phyloP scores from a whole-genome alignment of 495 filamentous ascomycete genomes.

The Lasiosphaeris hirsuta region DNA sequence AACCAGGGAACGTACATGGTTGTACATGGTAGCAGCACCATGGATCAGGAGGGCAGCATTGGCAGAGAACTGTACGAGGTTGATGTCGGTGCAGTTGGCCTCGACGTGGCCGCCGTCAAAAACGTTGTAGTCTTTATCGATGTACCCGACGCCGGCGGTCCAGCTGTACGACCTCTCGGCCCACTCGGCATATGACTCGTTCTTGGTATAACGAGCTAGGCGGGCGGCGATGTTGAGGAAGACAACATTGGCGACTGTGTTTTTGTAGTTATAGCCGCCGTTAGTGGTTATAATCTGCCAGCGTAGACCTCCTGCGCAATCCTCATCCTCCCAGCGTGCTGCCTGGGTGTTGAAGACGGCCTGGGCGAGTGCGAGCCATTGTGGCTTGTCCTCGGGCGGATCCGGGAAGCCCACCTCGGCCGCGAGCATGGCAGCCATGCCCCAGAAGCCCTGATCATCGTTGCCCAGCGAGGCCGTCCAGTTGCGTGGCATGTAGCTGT shows the following conservation, averaged over 20 bases:
- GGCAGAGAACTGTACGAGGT: constrained; percentile 62
- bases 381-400: constrained; percentile 54
- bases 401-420: constrained; percentile 62
- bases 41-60: constrained; percentile 66
- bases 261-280: constrained; percentile 75
- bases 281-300: constrained; percentile 82
- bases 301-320: constrained; percentile 71
- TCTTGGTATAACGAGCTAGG: constrained; percentile 67
- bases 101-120: constrained; percentile 55
- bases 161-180: constrained; percentile 68
- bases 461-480: constrained; percentile 62
- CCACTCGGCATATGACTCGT: constrained; percentile 68
- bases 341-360: constrained; percentile 76
- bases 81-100: constrained; percentile 48
- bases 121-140: constrained; percentile 49
- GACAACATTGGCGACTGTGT: constrained; percentile 64
- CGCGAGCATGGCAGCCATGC: constrained; percentile 63
- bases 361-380: constrained; percentile 79
- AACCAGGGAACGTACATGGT: constrained; percentile 42
- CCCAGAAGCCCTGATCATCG: constrained; percentile 70
- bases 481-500: constrained; percentile 61
- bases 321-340: constrained; percentile 56
- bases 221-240: constrained; percentile 71
- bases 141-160: constrained; percentile 50
- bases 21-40: constrained; percentile 68